A percentile compares a stretch with the other conserved stretches of the same genome.
Conservation (phyloP, 2,329 filamentous ascomycete species). For the Rachicladosporium sp. region DNA sequence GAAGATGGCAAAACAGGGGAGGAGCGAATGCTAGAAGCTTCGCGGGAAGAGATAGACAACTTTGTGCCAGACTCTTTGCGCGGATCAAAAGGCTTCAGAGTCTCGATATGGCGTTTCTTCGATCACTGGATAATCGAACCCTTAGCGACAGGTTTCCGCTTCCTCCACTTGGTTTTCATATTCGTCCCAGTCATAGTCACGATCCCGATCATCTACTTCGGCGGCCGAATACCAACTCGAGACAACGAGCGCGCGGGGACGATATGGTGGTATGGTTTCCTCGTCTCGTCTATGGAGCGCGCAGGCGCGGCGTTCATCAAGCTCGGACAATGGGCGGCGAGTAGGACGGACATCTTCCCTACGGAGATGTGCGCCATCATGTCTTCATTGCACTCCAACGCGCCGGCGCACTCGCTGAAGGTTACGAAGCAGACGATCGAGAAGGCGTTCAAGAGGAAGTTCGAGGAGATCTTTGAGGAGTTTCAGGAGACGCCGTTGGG, state of each 20-base stretch:
- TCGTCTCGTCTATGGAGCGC: slow-evolving; percentile 81
- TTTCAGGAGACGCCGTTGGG: slow-evolving; percentile 83
- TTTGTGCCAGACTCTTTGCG: slow-evolving; percentile 50
- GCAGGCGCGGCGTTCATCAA: slow-evolving; percentile 97
- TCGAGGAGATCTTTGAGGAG: slow-evolving; percentile 91
- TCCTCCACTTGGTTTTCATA: slow-evolving; percentile 73
- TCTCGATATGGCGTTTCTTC: slow-evolving; percentile 52
- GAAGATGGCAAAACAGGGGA: slow-evolving; percentile 56
- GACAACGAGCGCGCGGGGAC: slow-evolving; percentile 71
- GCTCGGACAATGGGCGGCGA: slow-evolving; percentile 97
- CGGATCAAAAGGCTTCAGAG: slow-evolving; percentile 46
- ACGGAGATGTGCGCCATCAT: slow-evolving; percentile 82
- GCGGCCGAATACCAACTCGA: slow-evolving; percentile 46
- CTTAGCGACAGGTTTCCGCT: slow-evolving; percentile 72
- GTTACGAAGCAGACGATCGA: slow-evolving; percentile 69
- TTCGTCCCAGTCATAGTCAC: slow-evolving; percentile 81
- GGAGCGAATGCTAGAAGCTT: slow-evolving; percentile 74
- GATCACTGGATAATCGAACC: slow-evolving; percentile 71
- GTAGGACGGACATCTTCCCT: slow-evolving; percentile 90
- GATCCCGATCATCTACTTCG: slow-evolving; percentile 72
- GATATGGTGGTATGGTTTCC: slow-evolving; percentile 85
- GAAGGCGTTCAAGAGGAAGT: slow-evolving; percentile 67
- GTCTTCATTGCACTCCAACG: slow-evolving; percentile 90
- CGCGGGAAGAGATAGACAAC: slow-evolving; percentile 63
- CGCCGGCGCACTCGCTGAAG: slow-evolving; percentile 76